Conservation (phyloP, 768 basidiomycete species). For the Holtermannia corniformis region DNA sequence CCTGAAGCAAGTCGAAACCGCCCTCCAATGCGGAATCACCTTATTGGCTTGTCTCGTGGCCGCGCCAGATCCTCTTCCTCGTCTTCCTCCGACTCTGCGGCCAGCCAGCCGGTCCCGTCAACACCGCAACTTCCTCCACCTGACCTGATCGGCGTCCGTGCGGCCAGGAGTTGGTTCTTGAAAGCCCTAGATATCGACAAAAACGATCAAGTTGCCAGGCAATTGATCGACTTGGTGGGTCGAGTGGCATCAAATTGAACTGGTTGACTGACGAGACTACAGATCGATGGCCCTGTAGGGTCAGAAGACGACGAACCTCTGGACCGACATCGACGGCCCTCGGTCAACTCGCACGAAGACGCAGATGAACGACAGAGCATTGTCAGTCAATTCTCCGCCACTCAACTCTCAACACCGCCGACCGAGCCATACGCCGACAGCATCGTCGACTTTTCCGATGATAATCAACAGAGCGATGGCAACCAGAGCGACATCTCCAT, state of each 20-base stretch:
- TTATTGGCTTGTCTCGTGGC: too few species aligned
- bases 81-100: background rate
- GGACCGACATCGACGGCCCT: background rate
- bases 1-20: slow-evolving; percentile 10
- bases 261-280: too few species aligned
- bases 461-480: background rate
- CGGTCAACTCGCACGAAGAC: too few species aligned
- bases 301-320: background rate
- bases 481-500: background rate
- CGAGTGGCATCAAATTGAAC: background rate
- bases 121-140: background rate
- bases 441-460: background rate
- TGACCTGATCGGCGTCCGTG: background rate
- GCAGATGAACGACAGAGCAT: background rate
- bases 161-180: slow-evolving; percentile 22
- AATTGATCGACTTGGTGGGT: slow-evolving; percentile 26
- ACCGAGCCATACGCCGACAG: background rate
- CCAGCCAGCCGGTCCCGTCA: background rate
- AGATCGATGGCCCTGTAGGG: background rate
- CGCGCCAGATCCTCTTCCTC: background rate
- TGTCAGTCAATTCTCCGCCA: background rate
- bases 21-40: background rate
- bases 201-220: slow-evolving; percentile 15
- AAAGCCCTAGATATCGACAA: slow-evolving; percentile 20
- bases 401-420: background rate